Evolutionary conservation across 768 basidiomycete genomes (phyloP).

Genomic region (Lepiota venenata): DNA sequence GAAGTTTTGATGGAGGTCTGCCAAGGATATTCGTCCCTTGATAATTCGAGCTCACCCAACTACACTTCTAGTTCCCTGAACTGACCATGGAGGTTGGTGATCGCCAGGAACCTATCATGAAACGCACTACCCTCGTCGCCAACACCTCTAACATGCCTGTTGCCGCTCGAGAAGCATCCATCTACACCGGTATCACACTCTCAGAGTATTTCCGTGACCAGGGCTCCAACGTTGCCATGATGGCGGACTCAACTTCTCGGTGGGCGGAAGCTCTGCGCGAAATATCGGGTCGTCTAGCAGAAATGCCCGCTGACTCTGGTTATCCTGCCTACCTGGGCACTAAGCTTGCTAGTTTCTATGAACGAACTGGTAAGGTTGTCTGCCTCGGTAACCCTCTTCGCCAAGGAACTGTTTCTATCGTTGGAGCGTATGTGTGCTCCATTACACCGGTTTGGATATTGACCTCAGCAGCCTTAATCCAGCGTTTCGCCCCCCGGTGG

Average conservation of each 20-base stretch:
- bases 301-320: constrained; percentile 99
- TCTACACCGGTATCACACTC: constrained; percentile 98
- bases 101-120: constrained; percentile 99
- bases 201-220: constrained; percentile 99
- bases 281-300: constrained; percentile 97
- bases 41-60: background rate
- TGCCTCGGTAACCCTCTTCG: constrained; percentile 88
- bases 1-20: constrained; percentile 96
- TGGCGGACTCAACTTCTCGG: constrained; percentile 98
- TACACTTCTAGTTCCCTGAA: constrained; percentile 65
- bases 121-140: constrained; percentile 96
- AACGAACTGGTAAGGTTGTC: constrained; percentile 94
- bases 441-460: background rate
- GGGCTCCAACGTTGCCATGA: constrained; percentile 96
- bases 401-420: constrained; percentile 94
- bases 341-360: constrained; percentile 97
- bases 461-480: constrained; percentile 12
- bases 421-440: constrained; percentile 81
- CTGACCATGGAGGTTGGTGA: constrained; percentile 89
- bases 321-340: constrained; percentile 97
- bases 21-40: background rate
- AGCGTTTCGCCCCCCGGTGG: constrained; percentile 99
- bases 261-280: constrained; percentile 99
- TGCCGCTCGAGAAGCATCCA: constrained; percentile 97
- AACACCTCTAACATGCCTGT: constrained; percentile 99